Evolutionary conservation across 169 alveolate species (phyloP).

Genomic region (Plasmodium inui): DNA sequence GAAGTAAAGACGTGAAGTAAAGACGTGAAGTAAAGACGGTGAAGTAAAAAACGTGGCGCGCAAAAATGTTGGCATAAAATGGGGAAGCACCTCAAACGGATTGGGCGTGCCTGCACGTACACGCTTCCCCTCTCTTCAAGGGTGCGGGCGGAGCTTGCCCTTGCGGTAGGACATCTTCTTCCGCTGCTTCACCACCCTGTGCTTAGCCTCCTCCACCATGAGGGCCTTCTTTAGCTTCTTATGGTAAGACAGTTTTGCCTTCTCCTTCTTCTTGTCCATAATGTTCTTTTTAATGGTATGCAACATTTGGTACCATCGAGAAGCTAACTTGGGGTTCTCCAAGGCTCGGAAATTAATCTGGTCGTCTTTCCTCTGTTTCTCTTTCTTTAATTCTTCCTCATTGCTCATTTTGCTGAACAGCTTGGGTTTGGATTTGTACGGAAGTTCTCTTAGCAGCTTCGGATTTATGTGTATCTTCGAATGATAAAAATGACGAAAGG

Average conservation of each 20-base stretch:
- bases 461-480: constrained; percentile 90
- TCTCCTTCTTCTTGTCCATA: constrained; percentile 13
- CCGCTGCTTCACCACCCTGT: constrained; percentile 10
- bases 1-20: too few relatives aligned
- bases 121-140: background rate
- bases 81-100: background rate
- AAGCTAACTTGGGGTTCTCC: constrained; percentile 82
- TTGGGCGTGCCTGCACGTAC: background rate
- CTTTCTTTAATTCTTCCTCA: constrained; percentile 69
- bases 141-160: background rate
- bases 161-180: constrained; percentile 32
- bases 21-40: too few relatives aligned
- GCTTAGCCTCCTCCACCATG: constrained; percentile 15
- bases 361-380: constrained; percentile 75
- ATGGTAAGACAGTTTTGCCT: constrained; percentile 53
- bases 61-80: background rate
- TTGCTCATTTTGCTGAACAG: constrained; percentile 18
- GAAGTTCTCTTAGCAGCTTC: constrained; percentile 87
- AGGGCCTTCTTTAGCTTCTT: constrained; percentile 24
- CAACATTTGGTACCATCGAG: constrained; percentile 74
- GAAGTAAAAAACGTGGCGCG: background rate
- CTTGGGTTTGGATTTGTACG: constrained; percentile 91
- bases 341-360: constrained; percentile 80
- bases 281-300: constrained; percentile 66
- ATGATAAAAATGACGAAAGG: constrained; percentile 75